phyloP scores from a whole-genome alignment of 1,139 yeast genomes.

The Meyerozyma carpophila region DNA sequence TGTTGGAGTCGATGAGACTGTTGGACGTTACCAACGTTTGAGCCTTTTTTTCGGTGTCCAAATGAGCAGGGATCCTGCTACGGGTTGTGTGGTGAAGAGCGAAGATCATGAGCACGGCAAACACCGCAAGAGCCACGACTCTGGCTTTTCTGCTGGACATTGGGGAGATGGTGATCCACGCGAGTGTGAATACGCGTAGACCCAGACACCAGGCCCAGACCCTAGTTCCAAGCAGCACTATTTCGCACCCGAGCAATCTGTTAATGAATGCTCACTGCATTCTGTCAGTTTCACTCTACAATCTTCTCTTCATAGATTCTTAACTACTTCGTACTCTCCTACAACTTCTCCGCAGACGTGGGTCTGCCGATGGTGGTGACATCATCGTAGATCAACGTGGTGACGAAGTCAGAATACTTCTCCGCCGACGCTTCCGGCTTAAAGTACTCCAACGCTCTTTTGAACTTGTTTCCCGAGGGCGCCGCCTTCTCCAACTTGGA shows the following conservation, averaged over 20 bases:
- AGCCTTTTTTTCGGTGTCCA: not conserved
- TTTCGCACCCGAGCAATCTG: too few species aligned
- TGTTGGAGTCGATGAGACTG: constrained; percentile 25
- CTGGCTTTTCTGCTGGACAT: not conserved
- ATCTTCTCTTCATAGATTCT: not conserved
- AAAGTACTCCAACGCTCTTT: constrained; percentile 61
- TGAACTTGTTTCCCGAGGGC: constrained; percentile 51
- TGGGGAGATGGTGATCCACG: not conserved
- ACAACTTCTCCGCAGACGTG: constrained; percentile 39
- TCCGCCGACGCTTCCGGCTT: constrained; percentile 64
- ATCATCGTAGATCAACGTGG: constrained; percentile 36
- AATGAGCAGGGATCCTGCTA: not conserved
- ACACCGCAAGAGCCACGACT: not conserved
- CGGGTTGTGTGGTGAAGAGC: not conserved
- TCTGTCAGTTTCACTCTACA: not conserved
- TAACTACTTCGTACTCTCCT: constrained; percentile 9
- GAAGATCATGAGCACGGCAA: not conserved
- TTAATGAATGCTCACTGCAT: too few species aligned
- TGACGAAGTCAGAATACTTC: constrained; percentile 68
- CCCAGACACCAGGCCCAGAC: too few species aligned
- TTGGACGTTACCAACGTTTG: constrained; percentile 5
- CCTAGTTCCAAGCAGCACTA: too few species aligned
- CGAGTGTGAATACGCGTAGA: not conserved
- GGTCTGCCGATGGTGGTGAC: constrained; percentile 54
- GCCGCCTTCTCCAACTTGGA: constrained; percentile 46